Conservation (phyloP, 352 stramenopile genomes). For the Halophytophthora batemanensis region DNA sequence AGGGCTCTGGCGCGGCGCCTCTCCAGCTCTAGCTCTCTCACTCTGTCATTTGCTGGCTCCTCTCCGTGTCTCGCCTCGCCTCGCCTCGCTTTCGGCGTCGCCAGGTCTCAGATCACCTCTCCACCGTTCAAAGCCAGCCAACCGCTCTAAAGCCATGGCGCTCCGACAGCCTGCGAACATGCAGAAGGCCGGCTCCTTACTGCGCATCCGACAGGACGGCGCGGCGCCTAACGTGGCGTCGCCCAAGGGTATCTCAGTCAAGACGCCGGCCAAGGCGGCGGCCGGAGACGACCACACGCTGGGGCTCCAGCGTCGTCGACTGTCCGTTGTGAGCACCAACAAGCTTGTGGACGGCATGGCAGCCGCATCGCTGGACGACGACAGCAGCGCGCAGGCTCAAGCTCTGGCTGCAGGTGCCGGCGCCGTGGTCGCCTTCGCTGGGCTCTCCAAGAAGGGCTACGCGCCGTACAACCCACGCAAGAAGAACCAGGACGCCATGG, state of each 20-base stretch:
- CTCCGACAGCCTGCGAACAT: slow-evolving; percentile 18
- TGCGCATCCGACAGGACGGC: slow-evolving; percentile 53
- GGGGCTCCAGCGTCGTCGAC: slow-evolving; percentile 53
- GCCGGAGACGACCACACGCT: slow-evolving; percentile 48
- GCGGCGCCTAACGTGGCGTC: slow-evolving; percentile 71
- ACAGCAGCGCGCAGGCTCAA: slow-evolving; percentile 34
- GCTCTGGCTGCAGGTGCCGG: slow-evolving; percentile 51
- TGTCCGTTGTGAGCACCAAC: slow-evolving; percentile 80
- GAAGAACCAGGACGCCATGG: slow-evolving; percentile 97
- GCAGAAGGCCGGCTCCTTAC: slow-evolving; percentile 45
- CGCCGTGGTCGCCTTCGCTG: slow-evolving; percentile 64
- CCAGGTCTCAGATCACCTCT: not conserved
- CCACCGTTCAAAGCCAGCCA: not conserved
- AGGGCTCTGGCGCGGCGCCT: no score
- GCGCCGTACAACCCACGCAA: slow-evolving; percentile 95
- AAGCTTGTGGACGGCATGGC: slow-evolving; percentile 80
- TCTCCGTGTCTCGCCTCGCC: slow-evolving; percentile 4
- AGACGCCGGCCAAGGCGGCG: slow-evolving; percentile 50
- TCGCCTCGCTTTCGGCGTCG: not conserved
- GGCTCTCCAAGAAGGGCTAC: slow-evolving; percentile 82
- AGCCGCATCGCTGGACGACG: slow-evolving; percentile 55
- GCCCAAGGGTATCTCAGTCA: slow-evolving; percentile 76
- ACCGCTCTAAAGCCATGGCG: slow-evolving; percentile 32
- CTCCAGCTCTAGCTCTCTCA: slow-evolving; percentile 5
- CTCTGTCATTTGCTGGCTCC: slow-evolving; percentile 26